Evolutionary conservation across 2,329 filamentous ascomycete species (phyloP).

Genomic region (Fusarium robinianum): DNA sequence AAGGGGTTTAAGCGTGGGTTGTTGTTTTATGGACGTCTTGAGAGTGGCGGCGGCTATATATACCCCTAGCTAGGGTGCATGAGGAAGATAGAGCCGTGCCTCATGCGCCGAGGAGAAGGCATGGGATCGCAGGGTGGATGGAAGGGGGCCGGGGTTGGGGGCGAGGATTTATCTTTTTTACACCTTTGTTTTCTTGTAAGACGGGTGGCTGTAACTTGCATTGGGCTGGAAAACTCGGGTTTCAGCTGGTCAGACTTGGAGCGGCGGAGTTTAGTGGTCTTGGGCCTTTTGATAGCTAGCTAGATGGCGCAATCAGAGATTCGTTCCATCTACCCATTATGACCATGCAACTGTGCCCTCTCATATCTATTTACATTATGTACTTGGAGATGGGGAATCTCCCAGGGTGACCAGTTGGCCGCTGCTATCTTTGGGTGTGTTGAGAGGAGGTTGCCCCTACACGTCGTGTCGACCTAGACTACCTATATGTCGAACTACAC

Average conservation of each 20-base stretch:
- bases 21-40: constrained; percentile 20
- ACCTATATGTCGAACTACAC: too few relatives aligned
- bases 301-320: constrained; percentile 32
- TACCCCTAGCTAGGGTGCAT: constrained; percentile 20
- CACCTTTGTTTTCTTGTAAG: constrained; percentile 28
- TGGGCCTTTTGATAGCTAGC: constrained; percentile 34
- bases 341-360: not conserved
- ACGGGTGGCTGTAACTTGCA: constrained; percentile 33
- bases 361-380: constrained; percentile 6
- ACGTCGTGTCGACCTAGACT: not conserved
- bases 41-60: constrained; percentile 28
- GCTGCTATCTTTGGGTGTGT: too few relatives aligned
- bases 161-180: constrained; percentile 21
- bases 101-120: constrained; percentile 9
- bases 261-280: constrained; percentile 43
- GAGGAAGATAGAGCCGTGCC: constrained; percentile 1
- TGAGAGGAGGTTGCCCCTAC: not conserved
- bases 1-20: constrained; percentile 10
- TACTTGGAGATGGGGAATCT: too few relatives aligned
- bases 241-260: constrained; percentile 37
- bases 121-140: too few relatives aligned
- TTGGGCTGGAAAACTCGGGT: constrained; percentile 35
- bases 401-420: too few relatives aligned
- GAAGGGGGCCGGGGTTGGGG: too few relatives aligned
- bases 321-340: constrained; percentile 20